Evolutionary conservation across 495 filamentous ascomycete species (phyloP), one percentile per base, ranked within the genome.

Genomic region (Hypoxylon perforatum): DNA sequence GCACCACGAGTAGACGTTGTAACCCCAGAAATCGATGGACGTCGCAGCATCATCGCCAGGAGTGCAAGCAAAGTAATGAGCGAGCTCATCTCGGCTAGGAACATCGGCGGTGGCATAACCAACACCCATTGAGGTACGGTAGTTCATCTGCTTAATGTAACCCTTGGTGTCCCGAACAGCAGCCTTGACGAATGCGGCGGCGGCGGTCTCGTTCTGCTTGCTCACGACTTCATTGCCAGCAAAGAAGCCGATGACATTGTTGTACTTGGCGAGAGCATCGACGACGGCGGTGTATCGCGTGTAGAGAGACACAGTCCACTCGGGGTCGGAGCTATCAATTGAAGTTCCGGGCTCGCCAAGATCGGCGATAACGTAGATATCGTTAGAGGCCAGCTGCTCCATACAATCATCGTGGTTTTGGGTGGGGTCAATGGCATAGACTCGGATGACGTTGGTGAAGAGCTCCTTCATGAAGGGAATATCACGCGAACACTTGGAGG

Each of bases 1-100:
- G 73, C 95, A 99, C 95, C 95, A 99, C 25, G 91, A 94, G 82
- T 98, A 98, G 81, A 97, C 93, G 79, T 98, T 99, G 85, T 97
- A 97, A 41, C 95, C 95, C 92, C 92, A 97, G 83, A 94, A 97
- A 76, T 98, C 94, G 67, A 97, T 94, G 23, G 86, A 78, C 10
- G 86, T 82, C 0, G 79, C 78, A 1, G 36, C 25, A 4, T 86
- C 83, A 3, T 78, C 77, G 15, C 78, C 59, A 46, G 85, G 76
- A 56, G 90, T 89, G 73, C 95, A 99, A 82, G 97, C 91, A 80
- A 99, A 95, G 81, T 96, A 99, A 72, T 93, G 79, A 28, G 92
- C 92, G 61, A 99, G 82, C 63, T 91, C 75, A 39, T 79, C 80
- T 62, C 95, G 89, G 70, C 96, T 96, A 14, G 84, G 79, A 1